Evolutionary conservation across 257 asterid species (phyloP).

Genomic region (Jasminum sambac): DNA sequence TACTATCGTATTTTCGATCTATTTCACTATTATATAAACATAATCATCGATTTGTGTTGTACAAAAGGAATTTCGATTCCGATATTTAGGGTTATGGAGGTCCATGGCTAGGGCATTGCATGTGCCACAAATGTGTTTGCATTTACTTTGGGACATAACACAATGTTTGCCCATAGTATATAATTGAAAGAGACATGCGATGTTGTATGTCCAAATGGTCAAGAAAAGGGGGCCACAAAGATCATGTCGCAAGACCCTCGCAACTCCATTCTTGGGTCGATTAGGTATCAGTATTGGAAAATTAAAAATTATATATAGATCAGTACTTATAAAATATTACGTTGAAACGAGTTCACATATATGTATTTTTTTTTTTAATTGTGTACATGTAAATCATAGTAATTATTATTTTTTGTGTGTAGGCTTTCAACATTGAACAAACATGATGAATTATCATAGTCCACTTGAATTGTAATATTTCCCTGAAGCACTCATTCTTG

Average conservation of each 20-base stretch:
- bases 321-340: too few relatives aligned
- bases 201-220: slow-evolving; percentile 43
- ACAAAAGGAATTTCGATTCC: slow-evolving; percentile 9
- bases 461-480: too few relatives aligned
- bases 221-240: slow-evolving; percentile 9
- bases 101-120: slow-evolving; percentile 33
- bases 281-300: neutral
- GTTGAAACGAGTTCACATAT: neutral
- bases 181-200: slow-evolving; percentile 41
- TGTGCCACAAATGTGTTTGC: slow-evolving; percentile 38
- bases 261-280: slow-evolving; percentile 14
- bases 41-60: neutral
- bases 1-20: too few relatives aligned
- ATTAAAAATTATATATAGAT: too few relatives aligned
- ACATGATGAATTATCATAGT: too few relatives aligned
- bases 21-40: neutral
- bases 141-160: slow-evolving; percentile 50
- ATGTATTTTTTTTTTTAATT: too few relatives aligned
- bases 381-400: too few relatives aligned
- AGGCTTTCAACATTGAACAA: too few relatives aligned
- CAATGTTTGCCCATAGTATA: slow-evolving; percentile 43
- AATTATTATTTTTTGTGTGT: too few relatives aligned
- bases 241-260: neutral
- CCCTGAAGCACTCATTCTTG: neutral
- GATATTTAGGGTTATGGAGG: slow-evolving; percentile 24